Evolutionary conservation across 257 asterid genomes (phyloP).

Genomic region (Solanum ossicruentum): DNA sequence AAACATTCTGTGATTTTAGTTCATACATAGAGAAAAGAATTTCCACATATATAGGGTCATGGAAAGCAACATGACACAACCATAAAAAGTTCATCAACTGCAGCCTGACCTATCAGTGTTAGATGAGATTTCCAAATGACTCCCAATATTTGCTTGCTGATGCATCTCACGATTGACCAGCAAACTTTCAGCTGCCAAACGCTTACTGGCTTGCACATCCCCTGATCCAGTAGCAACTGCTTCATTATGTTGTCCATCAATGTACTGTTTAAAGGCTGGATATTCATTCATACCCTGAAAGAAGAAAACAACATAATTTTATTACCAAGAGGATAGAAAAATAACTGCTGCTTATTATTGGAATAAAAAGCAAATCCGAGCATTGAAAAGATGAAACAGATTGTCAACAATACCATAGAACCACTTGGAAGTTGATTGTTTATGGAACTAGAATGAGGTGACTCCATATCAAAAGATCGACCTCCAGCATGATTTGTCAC

Average conservation of each 20-base stretch:
- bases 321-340: neutral
- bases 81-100: neutral
- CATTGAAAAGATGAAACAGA: neutral
- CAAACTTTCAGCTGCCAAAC: conserved; percentile 19
- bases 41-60: neutral
- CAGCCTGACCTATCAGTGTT: conserved; percentile 43
- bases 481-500: conserved; percentile 45
- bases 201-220: conserved; percentile 36
- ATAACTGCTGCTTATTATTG: neutral
- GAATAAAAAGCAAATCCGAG: neutral
- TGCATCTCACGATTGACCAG: conserved; percentile 25
- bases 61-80: neutral
- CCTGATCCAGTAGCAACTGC: conserved; percentile 25
- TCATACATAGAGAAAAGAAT: neutral
- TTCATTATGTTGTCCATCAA: conserved; percentile 35
- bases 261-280: conserved; percentile 28
- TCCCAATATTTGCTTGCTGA: conserved; percentile 17
- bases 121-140: conserved; percentile 20
- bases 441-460: conserved; percentile 27
- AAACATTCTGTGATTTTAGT: neutral
- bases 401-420: conserved; percentile 36
- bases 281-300: conserved; percentile 38
- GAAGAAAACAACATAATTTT: neutral
- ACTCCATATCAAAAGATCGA: conserved; percentile 29
- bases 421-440: conserved; percentile 41